Conservation (phyloP, 2,329 filamentous ascomycete genomes). For the Ceratocystis eucalypticola region DNA sequence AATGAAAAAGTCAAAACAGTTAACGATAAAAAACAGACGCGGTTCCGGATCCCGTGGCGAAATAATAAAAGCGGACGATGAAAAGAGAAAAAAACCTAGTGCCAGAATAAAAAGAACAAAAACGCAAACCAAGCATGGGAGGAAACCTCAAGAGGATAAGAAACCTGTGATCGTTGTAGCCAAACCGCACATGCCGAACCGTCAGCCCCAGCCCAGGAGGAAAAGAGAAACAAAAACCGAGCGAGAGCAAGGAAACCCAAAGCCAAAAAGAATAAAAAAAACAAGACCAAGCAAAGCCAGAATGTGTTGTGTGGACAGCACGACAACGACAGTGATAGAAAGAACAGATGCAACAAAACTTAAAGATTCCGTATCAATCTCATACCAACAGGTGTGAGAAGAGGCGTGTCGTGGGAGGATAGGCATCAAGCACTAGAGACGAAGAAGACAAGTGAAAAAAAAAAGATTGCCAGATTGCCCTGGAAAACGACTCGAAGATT, state of each 20-base stretch:
- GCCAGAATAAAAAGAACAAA: neutral
- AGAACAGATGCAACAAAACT: slow-evolving; percentile 6
- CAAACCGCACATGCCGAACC: slow-evolving; percentile 8
- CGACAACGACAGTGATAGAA: neutral
- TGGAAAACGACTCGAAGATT: neutral
- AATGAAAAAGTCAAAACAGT: slow-evolving; percentile 8
- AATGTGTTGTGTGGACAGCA: neutral
- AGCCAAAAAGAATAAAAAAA: slow-evolving; percentile 5
- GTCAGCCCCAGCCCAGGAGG: slow-evolving; percentile 1
- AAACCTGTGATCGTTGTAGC: neutral
- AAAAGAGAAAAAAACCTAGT: neutral
- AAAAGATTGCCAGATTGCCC: neutral
- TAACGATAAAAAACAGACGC: slow-evolving; percentile 14
- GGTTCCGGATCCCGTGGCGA: slow-evolving; percentile 17
- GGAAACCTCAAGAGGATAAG: slow-evolving; percentile 1
- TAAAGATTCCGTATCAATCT: neutral
- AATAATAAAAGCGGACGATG: neutral
- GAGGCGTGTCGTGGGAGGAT: neutral
- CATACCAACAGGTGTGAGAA: neutral
- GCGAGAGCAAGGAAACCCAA: neutral
- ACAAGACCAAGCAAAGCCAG: neutral
- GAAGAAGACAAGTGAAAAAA: slow-evolving; percentile 1
- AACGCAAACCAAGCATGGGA: neutral
- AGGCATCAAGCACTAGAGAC: neutral
- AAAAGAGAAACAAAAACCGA: slow-evolving; percentile 4